phyloP scores from a whole-genome alignment of 1,284 basidiomycete genomes.

The Melampsora abietis-canadensis region DNA sequence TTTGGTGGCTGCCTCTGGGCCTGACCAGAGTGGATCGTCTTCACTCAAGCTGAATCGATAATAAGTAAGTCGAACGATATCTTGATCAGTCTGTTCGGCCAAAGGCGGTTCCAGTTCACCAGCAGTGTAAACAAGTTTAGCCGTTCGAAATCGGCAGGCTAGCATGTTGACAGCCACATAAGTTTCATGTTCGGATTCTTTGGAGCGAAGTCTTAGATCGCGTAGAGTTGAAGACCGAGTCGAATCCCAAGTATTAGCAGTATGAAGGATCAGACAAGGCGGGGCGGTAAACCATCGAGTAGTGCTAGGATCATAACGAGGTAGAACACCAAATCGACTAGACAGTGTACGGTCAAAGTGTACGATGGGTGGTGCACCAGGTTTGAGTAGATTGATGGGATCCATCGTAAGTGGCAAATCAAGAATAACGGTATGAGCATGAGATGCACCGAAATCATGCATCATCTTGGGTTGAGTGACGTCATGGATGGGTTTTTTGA shows the following conservation, averaged over 20 bases:
- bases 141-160: constrained; percentile 57
- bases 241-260: constrained; percentile 58
- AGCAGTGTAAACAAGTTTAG: constrained; percentile 58
- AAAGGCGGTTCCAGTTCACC: constrained; percentile 54
- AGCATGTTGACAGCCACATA: constrained; percentile 54
- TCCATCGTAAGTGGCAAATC: constrained; percentile 58
- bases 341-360: constrained; percentile 55
- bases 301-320: constrained; percentile 52
- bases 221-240: background rate
- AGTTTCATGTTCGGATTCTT: constrained; percentile 25
- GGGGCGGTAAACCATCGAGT: constrained; percentile 55
- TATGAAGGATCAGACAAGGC: constrained; percentile 58
- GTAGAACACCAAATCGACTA: constrained; percentile 57
- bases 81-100: constrained; percentile 4
- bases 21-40: constrained; percentile 57
- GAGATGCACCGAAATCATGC: constrained; percentile 58
- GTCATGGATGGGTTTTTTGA: constrained; percentile 49
- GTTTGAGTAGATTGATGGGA: constrained; percentile 55
- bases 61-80: constrained; percentile 44
- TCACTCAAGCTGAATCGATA: constrained; percentile 54
- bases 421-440: constrained; percentile 55
- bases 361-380: constrained; percentile 55
- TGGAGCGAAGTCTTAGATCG: constrained; percentile 22
- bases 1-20: constrained; percentile 53
- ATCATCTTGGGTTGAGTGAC: constrained; percentile 55